Evolutionary conservation across 495 filamentous ascomycete genomes (phyloP), one percentile per base, ranked within the genome.

Genomic region (Aspergillus taichungensis): DNA sequence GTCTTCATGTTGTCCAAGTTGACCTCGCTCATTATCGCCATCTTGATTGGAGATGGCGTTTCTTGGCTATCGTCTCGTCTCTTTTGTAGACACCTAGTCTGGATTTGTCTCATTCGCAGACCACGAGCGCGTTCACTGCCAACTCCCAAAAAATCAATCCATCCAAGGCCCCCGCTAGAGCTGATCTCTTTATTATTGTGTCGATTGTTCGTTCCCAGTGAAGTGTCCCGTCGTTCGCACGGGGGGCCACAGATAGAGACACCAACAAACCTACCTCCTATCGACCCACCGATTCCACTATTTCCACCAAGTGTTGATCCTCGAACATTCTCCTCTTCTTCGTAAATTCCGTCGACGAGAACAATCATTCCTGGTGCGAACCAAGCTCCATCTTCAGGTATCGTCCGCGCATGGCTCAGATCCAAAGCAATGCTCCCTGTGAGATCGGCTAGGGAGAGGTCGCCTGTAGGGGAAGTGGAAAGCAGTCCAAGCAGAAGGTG

Each of bases 311-410:
- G 69, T 1, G 78, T 79, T 8, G 76, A 79, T 7, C 80, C 79
- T 30, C 66, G 63, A 27, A 77, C 74, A 53, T 79, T 78, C 44
- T 85, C 85, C 54, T 94, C 88, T 61, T 96, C 92, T 63, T 95
- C 89, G 57, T 97, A 98, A 13, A 88, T 76, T 2, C 92, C 92
- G 56, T 97, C 94, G 6, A 96, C 79, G 27, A 97, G 72, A 3
- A 96, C 84, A 46, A 98, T 87, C 87, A 95, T 95, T 2, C 92
- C 92, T 0, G 92, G 90, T 0, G 80, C 77, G 56, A 95, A 94
- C 84, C 87, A 97, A 6, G 84, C 83, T 12, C 85, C 88, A 51
- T 94, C 82, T 49, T 87, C 79, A 1, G 89, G 90, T 47, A 95
- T 82, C 32, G 84, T 76, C 13, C 79, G 77, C 0, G 89, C 88